Conservation (phyloP, 306 rosid species). For the Sesbania bispinosa region DNA sequence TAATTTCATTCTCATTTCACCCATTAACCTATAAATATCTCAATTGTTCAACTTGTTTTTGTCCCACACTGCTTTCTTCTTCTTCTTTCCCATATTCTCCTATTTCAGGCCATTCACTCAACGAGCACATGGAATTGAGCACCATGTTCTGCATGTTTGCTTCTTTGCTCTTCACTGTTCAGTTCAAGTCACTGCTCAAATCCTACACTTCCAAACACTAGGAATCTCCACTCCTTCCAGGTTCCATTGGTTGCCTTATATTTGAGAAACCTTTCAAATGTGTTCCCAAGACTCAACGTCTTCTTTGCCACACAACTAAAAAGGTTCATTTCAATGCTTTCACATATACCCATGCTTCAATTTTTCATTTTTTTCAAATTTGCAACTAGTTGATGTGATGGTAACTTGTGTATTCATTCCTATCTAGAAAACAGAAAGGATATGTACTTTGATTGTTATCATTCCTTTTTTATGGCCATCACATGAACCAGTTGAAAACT, state of each 20-base stretch:
- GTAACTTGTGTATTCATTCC: neutral
- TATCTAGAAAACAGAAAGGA: neutral
- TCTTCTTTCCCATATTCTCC: neutral
- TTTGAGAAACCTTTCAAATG: slow-evolving; percentile 62
- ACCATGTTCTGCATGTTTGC: slow-evolving; percentile 27
- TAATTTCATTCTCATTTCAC: neutral
- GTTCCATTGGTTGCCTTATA: slow-evolving; percentile 62
- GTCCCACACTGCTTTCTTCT: neutral
- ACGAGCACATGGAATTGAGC: slow-evolving; percentile 37
- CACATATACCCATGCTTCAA: neutral
- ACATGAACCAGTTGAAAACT: neutral
- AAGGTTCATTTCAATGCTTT: slow-evolving; percentile 5
- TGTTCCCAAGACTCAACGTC: neutral
- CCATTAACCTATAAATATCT: slow-evolving; percentile 30
- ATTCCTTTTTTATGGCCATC: neutral
- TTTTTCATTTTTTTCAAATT: neutral
- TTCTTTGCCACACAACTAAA: neutral
- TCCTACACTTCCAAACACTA: slow-evolving; percentile 18
- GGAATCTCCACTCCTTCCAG: slow-evolving; percentile 48
- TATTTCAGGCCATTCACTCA: slow-evolving; percentile 8
- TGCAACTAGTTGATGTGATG: neutral
- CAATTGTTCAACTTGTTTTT: neutral
- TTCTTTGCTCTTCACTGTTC: slow-evolving; percentile 9
- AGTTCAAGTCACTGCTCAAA: slow-evolving; percentile 25
- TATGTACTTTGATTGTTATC: neutral